Conservation (phyloP, 2,329 filamentous ascomycete genomes). For the Colletotrichum graminicola region DNA sequence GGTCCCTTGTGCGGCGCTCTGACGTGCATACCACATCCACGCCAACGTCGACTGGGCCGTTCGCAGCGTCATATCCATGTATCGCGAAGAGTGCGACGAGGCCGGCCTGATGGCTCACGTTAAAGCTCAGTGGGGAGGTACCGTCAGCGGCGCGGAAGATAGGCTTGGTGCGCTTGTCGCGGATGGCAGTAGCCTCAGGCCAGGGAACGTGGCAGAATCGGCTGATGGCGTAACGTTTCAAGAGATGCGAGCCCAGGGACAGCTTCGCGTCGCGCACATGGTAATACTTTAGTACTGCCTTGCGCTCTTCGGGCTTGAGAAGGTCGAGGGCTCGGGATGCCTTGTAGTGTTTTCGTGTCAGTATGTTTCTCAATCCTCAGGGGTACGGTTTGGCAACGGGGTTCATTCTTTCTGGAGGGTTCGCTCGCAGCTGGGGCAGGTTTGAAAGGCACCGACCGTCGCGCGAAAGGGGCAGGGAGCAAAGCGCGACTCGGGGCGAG, state of each 20-base stretch:
- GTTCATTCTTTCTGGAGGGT: slow-evolving; percentile 7
- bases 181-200: slow-evolving; percentile 67
- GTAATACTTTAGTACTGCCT: slow-evolving; percentile 70
- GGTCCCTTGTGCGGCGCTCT: slow-evolving; percentile 75
- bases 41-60: slow-evolving; percentile 66
- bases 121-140: slow-evolving; percentile 71
- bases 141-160: slow-evolving; percentile 63
- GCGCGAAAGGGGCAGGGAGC: slow-evolving; percentile 25
- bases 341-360: slow-evolving; percentile 49
- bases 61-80: slow-evolving; percentile 46
- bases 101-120: slow-evolving; percentile 83
- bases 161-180: slow-evolving; percentile 68
- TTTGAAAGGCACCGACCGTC: slow-evolving; percentile 6
- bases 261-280: slow-evolving; percentile 81
- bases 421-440: slow-evolving; percentile 12
- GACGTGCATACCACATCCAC: slow-evolving; percentile 82
- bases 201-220: slow-evolving; percentile 71
- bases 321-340: slow-evolving; percentile 67
- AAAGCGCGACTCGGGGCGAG: not conserved
- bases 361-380: slow-evolving; percentile 6
- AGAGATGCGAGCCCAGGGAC: slow-evolving; percentile 76
- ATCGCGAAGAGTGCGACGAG: slow-evolving; percentile 76
- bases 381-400: slow-evolving; percentile 13
- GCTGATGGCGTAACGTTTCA: slow-evolving; percentile 79
- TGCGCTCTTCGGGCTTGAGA: slow-evolving; percentile 67